Evolutionary conservation across 148 eudicot species (phyloP), one percentile per base, ranked within the genome.

Genomic region (Cornus controversa): DNA sequence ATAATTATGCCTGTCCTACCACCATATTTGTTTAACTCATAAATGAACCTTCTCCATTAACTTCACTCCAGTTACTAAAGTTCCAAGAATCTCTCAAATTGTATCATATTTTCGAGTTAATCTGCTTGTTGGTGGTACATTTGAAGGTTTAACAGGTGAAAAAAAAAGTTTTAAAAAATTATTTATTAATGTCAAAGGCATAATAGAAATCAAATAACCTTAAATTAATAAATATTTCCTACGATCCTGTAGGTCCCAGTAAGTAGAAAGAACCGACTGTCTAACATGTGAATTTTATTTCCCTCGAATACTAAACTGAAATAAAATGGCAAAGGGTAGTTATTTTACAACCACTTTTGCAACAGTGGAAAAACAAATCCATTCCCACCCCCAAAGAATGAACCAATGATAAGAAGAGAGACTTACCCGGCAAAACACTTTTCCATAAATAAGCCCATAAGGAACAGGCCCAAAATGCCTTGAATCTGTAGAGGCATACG

Each of bases 381-480:
- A 71, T 42, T 18, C 20, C 69, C 27, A n/a, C 10, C 7, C 45
- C 45, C 45, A 40, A 40, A 37, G 20, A 69, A 28, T 15, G 34
- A 24, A 62, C 26, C 65, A 75, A 40, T 65, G 28, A 80, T 53
- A 5, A 50, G 58, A 37, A 71, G 34, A 69, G 71, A 71, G 42
- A 84, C 90, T 83, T 79, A 91, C 98, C 88, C 98, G 89, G 54
- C 79, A 89, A 74, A 82, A 89, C 66, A 85, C 98, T 82, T 87
- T 94, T 73, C 98, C 98, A 70, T 82, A 82, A 77, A 94, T 84
- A 80, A 94, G 91, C 45, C 92, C 97, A 72, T 86, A 91, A 42
- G 98, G 97, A 80, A 94, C 81, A 60, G 98, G 91, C 28, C 98
- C 98, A 71, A 84, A 83, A 67, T 92, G 85, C 10, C 97, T 83